Evolutionary conservation across 1,284 basidiomycete genomes (phyloP), one percentile per base, ranked within the genome.

Genomic region (Ustilago shanxiensis): DNA sequence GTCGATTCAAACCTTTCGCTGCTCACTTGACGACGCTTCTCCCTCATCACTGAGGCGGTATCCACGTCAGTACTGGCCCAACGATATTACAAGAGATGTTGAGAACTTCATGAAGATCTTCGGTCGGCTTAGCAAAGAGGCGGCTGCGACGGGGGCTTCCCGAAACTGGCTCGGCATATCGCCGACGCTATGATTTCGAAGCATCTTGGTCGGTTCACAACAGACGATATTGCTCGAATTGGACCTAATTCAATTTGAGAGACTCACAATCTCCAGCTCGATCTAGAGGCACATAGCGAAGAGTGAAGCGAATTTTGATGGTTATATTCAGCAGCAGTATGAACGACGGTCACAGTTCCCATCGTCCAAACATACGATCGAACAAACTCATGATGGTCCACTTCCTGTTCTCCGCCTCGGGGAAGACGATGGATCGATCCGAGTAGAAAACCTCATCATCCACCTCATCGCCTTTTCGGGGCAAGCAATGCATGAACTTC

Each of bases 401-500:
- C 71, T 86, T 86, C 31, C 85, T 67, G 63, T 86, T 86, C 78
- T 86, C 85, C 3, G 83, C 85, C 63, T 86, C 85, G 0, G 82
- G 82, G 72, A 86, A 86, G 41, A 86, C 85, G 24, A 86, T 61
- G 0, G 79, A 82, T 13, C 85, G 74, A 13, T 77, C 56, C 18
- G 81, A 80, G 56, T 86, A 86, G 60, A 86, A 86, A 16, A 86
- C 83, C 52, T 80, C 65, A 49, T 84, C 84, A 47, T 85, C 83
- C 26, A 85, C 97, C 87, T 99, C 96, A 79, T 98, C 90, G 62
- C 90, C 87, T 87, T 99, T 97, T 50, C 96, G 89, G 18, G 96
- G 97, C 50, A 99, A 89, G 86, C 96, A 99, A 86, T 99, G 96
- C 88, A 98, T 88, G 89, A 99, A 98, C 86, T 93, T 92, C 95